These are phyloP conservation scores for Ciborinia camelliae DNA, from an alignment of 2,329 filamentous ascomycete genomes.

Conservation along the genomic window DNA sequence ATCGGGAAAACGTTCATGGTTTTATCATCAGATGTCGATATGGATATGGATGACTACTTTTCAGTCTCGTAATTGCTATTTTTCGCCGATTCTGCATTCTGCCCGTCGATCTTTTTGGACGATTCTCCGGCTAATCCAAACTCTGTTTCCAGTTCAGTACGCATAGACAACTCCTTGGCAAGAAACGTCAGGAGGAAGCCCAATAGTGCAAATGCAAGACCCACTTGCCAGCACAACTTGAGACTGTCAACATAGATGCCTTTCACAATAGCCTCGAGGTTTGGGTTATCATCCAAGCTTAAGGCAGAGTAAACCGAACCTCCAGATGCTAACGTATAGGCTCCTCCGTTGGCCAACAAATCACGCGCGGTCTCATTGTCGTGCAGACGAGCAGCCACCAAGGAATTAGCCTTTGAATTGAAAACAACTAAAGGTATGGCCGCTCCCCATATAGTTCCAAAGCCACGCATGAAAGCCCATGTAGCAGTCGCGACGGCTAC, in stretches of 20 bases:
- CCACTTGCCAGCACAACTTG: constrained; percentile 3
- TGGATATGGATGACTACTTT: too few relatives aligned
- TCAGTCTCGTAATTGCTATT: not conserved
- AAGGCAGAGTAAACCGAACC: not conserved
- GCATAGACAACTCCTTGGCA: constrained; percentile 9
- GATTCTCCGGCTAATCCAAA: not conserved
- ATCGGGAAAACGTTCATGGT: too few relatives aligned
- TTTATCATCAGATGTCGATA: too few relatives aligned
- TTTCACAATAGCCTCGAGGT: not conserved
- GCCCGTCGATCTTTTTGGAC: not conserved
- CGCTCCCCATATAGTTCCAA: constrained; percentile 21
- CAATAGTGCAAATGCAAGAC: constrained; percentile 6
- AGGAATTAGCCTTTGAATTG: not conserved
- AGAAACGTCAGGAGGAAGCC: constrained; percentile 2
- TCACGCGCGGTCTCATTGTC: not conserved
- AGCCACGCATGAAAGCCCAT: constrained; percentile 20
- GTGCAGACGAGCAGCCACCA: not conserved
- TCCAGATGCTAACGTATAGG: not conserved
- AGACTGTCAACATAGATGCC: constrained; percentile 4
- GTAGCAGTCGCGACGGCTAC: constrained; percentile 17
- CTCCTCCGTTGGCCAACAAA: not conserved
- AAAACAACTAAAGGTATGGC: constrained; percentile 1
- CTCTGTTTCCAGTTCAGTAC: constrained; percentile 18
- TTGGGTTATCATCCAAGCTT: not conserved
- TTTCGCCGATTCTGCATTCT: not conserved